phyloP scores from a whole-genome alignment of 345 rosid genomes.

The Brassica napus region Da-Ae NC_063436.1:9307501-9308000 shows the following conservation, averaged over 20 bases:
- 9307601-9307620: background rate
- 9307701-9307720: conserved; percentile 99
- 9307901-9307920: background rate
- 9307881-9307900: background rate
- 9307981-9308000: conserved; percentile 18
- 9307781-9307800: conserved; percentile 97
- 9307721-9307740: conserved; percentile 98
- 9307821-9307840: conserved; percentile 96
- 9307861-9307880: background rate
- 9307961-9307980: conserved; percentile 39
- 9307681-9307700: conserved; percentile 92
- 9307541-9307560: conserved; percentile 94
- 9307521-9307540: conserved; percentile 99
- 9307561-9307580: conserved; percentile 97
- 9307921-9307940: conserved; percentile 8
- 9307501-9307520: conserved; percentile 94
- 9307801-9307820: conserved; percentile 98
- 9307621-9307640: background rate
- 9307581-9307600: conserved; percentile 44
- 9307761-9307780: conserved; percentile 99
- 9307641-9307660: background rate
- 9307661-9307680: conserved; percentile 57
- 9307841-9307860: conserved; percentile 84
- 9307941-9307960: conserved; percentile 27
- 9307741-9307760: conserved; percentile 98